Percentiles rank a stretch among this genome's conserved stretches.
phyloP scores from a whole-genome alignment of 306 rosid species.

The Dryas drummondii region DNA sequence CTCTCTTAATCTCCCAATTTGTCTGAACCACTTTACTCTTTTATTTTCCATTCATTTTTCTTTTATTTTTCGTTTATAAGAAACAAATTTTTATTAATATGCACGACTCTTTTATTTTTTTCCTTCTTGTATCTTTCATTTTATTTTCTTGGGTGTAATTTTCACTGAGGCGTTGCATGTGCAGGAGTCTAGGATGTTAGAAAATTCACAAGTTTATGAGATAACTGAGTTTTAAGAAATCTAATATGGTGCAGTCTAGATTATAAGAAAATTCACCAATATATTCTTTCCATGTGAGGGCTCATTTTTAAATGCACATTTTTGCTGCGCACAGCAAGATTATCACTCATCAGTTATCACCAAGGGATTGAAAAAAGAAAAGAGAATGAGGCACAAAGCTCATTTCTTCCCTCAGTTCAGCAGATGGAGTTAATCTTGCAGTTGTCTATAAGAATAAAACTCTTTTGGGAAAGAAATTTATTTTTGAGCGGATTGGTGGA shows the following conservation, averaged over 20 bases:
- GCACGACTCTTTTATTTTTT: neutral
- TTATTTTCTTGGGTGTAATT: neutral
- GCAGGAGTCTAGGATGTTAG: neutral
- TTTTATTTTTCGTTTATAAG: neutral
- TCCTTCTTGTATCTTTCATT: neutral
- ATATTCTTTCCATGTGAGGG: neutral
- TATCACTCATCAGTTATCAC: neutral
- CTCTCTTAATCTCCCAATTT: neutral
- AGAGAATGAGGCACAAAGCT: constrained; percentile 5
- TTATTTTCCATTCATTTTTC: neutral
- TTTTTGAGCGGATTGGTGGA: neutral
- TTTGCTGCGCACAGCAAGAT: neutral
- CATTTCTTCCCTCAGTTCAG: neutral
- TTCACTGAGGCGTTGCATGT: neutral
- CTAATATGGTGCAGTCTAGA: neutral
- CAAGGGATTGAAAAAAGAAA: neutral
- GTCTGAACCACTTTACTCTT: neutral
- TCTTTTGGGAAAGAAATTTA: neutral
- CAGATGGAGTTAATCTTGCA: neutral
- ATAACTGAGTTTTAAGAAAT: neutral
- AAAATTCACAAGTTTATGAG: too few relatives aligned
- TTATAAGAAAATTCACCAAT: neutral
- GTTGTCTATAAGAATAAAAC: neutral
- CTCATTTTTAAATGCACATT: neutral
- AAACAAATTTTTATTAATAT: too few relatives aligned